Evolutionary conservation across 805 yeast species (phyloP).

Genomic region (Wickerhamiella azymoides): DNA sequence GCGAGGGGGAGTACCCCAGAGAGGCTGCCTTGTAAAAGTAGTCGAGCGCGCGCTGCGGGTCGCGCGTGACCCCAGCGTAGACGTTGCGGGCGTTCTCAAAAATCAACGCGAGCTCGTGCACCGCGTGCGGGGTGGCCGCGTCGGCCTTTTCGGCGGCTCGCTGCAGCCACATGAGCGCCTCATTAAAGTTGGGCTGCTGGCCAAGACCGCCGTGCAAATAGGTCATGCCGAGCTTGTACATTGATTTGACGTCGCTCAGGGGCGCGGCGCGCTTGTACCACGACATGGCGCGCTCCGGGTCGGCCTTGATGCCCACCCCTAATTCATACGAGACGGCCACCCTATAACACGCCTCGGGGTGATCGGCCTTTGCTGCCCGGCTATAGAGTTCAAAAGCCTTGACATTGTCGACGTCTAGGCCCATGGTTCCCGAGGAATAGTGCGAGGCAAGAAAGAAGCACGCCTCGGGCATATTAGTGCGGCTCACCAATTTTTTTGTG

Average conservation of each 20-base stretch:
- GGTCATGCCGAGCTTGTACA: constrained; percentile 63
- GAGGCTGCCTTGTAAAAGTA: constrained; percentile 39
- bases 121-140: constrained; percentile 37
- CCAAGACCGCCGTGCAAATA: constrained; percentile 36
- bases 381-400: constrained; percentile 48
- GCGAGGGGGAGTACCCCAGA: constrained; percentile 50
- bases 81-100: constrained; percentile 24
- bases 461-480: constrained; percentile 37
- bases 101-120: constrained; percentile 44
- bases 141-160: constrained; percentile 35
- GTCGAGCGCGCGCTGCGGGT: constrained; percentile 32
- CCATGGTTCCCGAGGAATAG: constrained; percentile 36
- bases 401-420: constrained; percentile 41
- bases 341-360: constrained; percentile 50
- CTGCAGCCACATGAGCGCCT: constrained; percentile 39
- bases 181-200: constrained; percentile 28
- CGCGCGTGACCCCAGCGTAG: constrained; percentile 16
- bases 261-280: constrained; percentile 49
- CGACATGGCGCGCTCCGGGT: constrained; percentile 33
- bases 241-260: constrained; percentile 48
- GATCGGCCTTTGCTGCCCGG: constrained; percentile 44
- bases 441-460: constrained; percentile 47
- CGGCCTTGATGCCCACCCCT: constrained; percentile 40
- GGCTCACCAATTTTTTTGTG: constrained; percentile 39
- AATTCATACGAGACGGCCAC: constrained; percentile 59